Conservation (phyloP, 805 yeast genomes). For the Yarrowia bubula region DNA sequence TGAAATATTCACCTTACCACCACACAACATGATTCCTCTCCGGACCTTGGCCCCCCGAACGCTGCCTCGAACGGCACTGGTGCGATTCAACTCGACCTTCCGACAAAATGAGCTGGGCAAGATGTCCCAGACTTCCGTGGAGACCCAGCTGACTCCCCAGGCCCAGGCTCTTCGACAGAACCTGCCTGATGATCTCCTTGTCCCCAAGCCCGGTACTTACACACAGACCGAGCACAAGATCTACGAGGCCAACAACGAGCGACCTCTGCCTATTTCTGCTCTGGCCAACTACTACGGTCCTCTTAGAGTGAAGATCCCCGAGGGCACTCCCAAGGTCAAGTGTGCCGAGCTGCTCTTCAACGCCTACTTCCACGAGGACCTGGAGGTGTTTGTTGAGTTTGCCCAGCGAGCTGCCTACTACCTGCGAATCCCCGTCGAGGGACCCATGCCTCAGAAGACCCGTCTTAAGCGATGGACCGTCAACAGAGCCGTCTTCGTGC, state of each 20-base stretch:
- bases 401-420: constrained; percentile 87
- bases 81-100: constrained; percentile 26
- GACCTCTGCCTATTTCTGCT: constrained; percentile 81
- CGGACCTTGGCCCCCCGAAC: constrained; percentile 26
- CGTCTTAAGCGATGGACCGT: constrained; percentile 90
- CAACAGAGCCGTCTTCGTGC: constrained; percentile 87
- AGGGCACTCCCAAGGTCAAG: constrained; percentile 25
- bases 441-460: constrained; percentile 65
- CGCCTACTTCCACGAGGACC: constrained; percentile 53
- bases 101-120: constrained; percentile 23
- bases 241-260: constrained; percentile 34
- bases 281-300: constrained; percentile 82
- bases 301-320: constrained; percentile 34
- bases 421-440: constrained; percentile 80
- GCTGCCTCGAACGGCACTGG: constrained; percentile 24
- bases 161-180: constrained; percentile 24
- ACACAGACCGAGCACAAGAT: constrained; percentile 19
- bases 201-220: constrained; percentile 8
- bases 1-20: background rate
- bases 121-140: constrained; percentile 21
- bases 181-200: constrained; percentile 22
- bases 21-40: constrained; percentile 21
- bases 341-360: constrained; percentile 32
- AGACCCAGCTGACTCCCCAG: constrained; percentile 13
- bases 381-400: constrained; percentile 79